These are phyloP conservation scores for Cymbopogon citratus DNA, from an alignment of 176 grass and related monocot genomes.

Conservation along the genomic window DNA sequence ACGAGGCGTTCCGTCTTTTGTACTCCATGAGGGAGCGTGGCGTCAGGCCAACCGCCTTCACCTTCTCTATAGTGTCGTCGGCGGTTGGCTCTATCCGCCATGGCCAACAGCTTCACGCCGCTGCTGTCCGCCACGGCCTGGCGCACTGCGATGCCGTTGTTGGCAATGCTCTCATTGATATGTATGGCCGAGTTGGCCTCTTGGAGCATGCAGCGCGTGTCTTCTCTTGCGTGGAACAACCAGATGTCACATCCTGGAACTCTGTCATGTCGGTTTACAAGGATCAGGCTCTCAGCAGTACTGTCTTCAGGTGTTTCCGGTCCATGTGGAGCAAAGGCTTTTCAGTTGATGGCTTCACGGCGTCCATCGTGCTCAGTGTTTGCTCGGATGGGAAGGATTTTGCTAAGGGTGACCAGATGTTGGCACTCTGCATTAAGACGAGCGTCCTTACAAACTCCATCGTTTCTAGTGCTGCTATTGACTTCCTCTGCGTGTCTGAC, in stretches of 20 bases:
- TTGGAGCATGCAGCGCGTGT: constrained; percentile 30
- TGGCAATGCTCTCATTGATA: constrained; percentile 58
- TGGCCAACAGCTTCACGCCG: constrained; percentile 51
- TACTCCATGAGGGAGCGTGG: constrained; percentile 44
- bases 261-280: constrained; percentile 60
- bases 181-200: constrained; percentile 67
- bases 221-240: constrained; percentile 48
- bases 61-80: constrained; percentile 59
- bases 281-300: constrained; percentile 15
- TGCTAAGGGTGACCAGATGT: constrained; percentile 61
- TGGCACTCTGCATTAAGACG: constrained; percentile 62
- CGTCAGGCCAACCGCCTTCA: constrained; percentile 54
- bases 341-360: constrained; percentile 52
- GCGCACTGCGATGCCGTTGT: constrained; percentile 32
- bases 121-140: constrained; percentile 39
- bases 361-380: constrained; percentile 47
- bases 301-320: constrained; percentile 50
- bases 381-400: constrained; percentile 52
- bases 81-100: constrained; percentile 26
- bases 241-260: constrained; percentile 68
- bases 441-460: constrained; percentile 62
- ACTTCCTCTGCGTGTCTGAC: constrained; percentile 56
- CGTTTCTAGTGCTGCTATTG: constrained; percentile 62
- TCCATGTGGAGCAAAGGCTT: constrained; percentile 47
- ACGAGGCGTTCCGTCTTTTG: constrained; percentile 31